phyloP scores from a whole-genome alignment of 805 yeast genomes.

The Cyberlindnera samutprakarnensis region DNA sequence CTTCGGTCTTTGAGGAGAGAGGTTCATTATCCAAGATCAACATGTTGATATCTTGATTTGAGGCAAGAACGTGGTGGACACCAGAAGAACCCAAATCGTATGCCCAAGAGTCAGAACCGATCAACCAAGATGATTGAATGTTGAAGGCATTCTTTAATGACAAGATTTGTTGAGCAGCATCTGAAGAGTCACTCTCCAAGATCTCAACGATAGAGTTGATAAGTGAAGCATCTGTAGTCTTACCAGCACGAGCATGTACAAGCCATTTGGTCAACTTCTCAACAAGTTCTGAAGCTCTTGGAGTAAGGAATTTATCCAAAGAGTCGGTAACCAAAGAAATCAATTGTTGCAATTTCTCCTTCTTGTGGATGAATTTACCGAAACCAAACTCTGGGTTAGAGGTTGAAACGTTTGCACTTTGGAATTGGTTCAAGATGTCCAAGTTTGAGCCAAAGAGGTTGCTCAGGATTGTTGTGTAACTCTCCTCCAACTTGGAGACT shows the following conservation, averaged over 20 bases:
- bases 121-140: constrained; percentile 62
- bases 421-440: constrained; percentile 52
- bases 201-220: constrained; percentile 27
- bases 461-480: constrained; percentile 65
- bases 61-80: constrained; percentile 73
- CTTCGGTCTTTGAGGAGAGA: constrained; percentile 29
- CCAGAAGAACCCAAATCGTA: constrained; percentile 90
- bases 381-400: constrained; percentile 81
- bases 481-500: constrained; percentile 56
- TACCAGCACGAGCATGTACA: constrained; percentile 35
- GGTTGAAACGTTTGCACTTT: constrained; percentile 36
- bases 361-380: constrained; percentile 60
- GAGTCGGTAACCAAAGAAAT: constrained; percentile 23
- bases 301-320: constrained; percentile 33
- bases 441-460: constrained; percentile 57
- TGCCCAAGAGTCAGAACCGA: constrained; percentile 95
- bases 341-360: constrained; percentile 35
- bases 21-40: constrained; percentile 86
- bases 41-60: constrained; percentile 74
- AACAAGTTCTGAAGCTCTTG: constrained; percentile 40
- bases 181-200: constrained; percentile 33
- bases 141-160: constrained; percentile 37
- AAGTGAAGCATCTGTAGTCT: constrained; percentile 3
- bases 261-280: constrained; percentile 67
- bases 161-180: constrained; percentile 38